Evolutionary conservation across 176 grass and related monocot genomes (phyloP).

Genomic region (Thalia dealbata): DNA sequence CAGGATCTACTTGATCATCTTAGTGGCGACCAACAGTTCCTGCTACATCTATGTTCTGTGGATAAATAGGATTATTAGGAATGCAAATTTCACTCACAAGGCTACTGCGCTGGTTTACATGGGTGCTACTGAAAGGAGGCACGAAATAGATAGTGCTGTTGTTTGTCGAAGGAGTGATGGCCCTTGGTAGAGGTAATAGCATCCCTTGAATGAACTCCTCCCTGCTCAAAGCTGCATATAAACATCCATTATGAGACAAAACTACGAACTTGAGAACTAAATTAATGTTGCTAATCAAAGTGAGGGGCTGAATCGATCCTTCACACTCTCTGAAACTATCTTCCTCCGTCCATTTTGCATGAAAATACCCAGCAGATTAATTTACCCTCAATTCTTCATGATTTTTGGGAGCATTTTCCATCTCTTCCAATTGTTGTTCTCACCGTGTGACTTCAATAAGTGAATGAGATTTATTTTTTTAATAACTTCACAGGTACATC

Average conservation of each 20-base stretch:
- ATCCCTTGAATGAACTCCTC: constrained; percentile 36
- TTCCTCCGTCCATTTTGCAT: no score
- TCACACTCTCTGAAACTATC: no score
- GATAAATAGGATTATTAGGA: constrained; percentile 26
- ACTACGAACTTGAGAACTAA: neutral
- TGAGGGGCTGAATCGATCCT: no score
- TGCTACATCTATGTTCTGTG: no score
- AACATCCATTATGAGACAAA: constrained; percentile 23
- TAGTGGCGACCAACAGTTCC: no score
- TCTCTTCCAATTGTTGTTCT: no score
- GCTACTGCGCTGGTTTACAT: constrained; percentile 17
- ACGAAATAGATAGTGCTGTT: constrained; percentile 26
- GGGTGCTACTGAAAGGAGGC: constrained; percentile 12
- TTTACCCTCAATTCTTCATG: no score
- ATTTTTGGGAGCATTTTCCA: no score
- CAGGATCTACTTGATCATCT: constrained; percentile 27
- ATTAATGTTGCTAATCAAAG: neutral
- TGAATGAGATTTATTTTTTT: no score
- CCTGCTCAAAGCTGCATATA: constrained; percentile 46
- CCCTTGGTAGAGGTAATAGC: constrained; percentile 34
- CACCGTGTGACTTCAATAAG: no score
- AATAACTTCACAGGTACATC: no score
- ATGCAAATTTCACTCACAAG: constrained; percentile 23
- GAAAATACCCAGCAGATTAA: no score
- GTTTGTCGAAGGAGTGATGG: constrained; percentile 44